A percentile compares a stretch with the other conserved stretches of the same genome.
Evolutionary conservation across 345 rosid genomes (phyloP).

Genomic region (Clausena lansium): DNA sequence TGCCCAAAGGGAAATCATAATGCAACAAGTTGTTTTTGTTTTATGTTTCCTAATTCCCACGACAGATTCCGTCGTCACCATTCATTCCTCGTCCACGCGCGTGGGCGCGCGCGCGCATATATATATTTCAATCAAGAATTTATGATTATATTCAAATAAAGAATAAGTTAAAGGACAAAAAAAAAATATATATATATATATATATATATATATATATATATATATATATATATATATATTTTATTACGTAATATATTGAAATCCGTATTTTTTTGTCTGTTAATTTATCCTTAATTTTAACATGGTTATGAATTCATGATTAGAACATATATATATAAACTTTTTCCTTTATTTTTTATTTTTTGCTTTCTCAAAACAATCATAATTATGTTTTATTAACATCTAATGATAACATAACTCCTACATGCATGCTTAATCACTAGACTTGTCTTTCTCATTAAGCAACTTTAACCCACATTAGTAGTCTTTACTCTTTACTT

Average conservation of each 20-base stretch:
- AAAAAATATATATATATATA: too few relatives aligned
- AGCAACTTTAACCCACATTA: neutral
- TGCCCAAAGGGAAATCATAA: neutral
- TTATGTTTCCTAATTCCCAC: neutral
- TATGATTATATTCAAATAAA: too few relatives aligned
- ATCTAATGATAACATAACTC: constrained; percentile 12
- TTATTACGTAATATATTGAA: too few relatives aligned
- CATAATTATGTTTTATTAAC: constrained; percentile 11
- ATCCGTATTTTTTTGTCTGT: too few relatives aligned
- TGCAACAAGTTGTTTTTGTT: constrained; percentile 1
- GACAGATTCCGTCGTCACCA: neutral
- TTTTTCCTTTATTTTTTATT: too few relatives aligned
- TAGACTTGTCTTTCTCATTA: constrained; percentile 6
- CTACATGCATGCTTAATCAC: constrained; percentile 20
- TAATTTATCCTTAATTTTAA: too few relatives aligned
- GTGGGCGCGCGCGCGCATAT: accelerated
- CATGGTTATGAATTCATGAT: too few relatives aligned
- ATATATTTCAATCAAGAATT: neutral
- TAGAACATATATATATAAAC: too few relatives aligned
- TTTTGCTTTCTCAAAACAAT: neutral
- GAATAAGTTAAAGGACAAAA: too few relatives aligned
- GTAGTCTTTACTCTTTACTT: neutral
- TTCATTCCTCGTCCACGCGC: neutral
- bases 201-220: too few relatives aligned
- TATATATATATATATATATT: too few relatives aligned